Percentiles rank a stretch among this genome's conserved stretches.
Conservation (phyloP, 768 basidiomycete species). For the Auricularia sp. region DNA sequence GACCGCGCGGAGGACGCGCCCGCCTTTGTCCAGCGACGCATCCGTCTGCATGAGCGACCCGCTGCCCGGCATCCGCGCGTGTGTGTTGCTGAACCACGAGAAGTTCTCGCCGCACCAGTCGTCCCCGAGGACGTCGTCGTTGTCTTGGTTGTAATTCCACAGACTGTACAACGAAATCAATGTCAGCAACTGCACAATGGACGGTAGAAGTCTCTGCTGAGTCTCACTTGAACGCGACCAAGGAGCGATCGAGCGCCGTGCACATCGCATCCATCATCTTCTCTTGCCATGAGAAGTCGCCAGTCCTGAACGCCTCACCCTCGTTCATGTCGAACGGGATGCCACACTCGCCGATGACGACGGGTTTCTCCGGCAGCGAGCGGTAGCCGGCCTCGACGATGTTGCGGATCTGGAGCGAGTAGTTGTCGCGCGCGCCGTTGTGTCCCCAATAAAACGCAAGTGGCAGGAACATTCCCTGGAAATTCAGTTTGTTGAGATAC, state of each 20-base stretch:
- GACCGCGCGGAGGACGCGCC: slow-evolving; percentile 61
- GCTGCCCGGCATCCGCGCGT: slow-evolving; percentile 22
- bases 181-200: background rate
- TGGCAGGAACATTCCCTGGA: slow-evolving; percentile 74
- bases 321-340: slow-evolving; percentile 95
- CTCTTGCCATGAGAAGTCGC: slow-evolving; percentile 72
- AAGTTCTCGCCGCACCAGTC: slow-evolving; percentile 97
- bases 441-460: slow-evolving; percentile 86
- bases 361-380: slow-evolving; percentile 69
- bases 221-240: slow-evolving; percentile 80
- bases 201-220: background rate
- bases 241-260: slow-evolving; percentile 63
- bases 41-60: slow-evolving; percentile 40
- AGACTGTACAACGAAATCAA: slow-evolving; percentile 37
- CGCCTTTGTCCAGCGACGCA: slow-evolving; percentile 74
- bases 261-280: slow-evolving; percentile 95
- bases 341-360: slow-evolving; percentile 87
- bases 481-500: slow-evolving; percentile 6
- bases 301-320: slow-evolving; percentile 58
- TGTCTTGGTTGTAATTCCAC: slow-evolving; percentile 92
- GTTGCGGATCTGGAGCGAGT: slow-evolving; percentile 67
- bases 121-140: slow-evolving; percentile 71
- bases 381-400: slow-evolving; percentile 61
- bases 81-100: slow-evolving; percentile 61
- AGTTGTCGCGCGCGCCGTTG: slow-evolving; percentile 72